Evolutionary conservation across 2,329 filamentous ascomycete species (phyloP).

Genomic region (Diplodia mutila): DNA sequence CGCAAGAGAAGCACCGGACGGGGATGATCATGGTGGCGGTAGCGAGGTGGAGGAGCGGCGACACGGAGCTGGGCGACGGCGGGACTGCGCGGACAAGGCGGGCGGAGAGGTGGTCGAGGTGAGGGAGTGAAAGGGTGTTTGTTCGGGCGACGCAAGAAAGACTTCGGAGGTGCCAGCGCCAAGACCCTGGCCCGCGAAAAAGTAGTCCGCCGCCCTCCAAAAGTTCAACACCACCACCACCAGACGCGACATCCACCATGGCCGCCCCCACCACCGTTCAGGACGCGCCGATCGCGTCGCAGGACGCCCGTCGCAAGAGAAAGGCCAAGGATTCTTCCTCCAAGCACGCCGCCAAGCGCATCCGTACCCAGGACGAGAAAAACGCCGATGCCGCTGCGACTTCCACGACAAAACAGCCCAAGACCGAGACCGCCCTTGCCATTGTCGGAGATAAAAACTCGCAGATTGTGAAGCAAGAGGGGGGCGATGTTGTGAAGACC

Average conservation of each 20-base stretch:
- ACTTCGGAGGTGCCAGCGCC: conserved; percentile 20
- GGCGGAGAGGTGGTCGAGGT: conserved; percentile 29
- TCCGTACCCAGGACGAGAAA: conserved; percentile 22
- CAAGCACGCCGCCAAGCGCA: conserved; percentile 25
- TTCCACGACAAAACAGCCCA: not conserved
- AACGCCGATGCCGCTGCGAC: not conserved
- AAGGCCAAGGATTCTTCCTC: conserved; percentile 23
- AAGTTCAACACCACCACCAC: conserved; percentile 16
- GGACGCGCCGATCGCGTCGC: not conserved
- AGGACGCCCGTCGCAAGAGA: conserved; percentile 15
- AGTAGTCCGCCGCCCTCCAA: not conserved
- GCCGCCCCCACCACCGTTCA: conserved; percentile 7
- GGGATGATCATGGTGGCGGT: conserved; percentile 88
- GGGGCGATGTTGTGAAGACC: conserved; percentile 13
- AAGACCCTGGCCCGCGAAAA: conserved; percentile 14
- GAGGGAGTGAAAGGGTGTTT: conserved; percentile 28
- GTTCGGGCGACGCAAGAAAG: conserved; percentile 17
- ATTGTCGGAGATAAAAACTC: not conserved
- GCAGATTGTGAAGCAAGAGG: not conserved
- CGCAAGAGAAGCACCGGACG: conserved; percentile 97
- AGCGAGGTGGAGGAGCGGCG: conserved; percentile 25
- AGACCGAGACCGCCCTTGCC: not conserved
- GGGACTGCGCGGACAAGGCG: conserved; percentile 11
- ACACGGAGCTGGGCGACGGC: conserved; percentile 26
- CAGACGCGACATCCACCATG: conserved; percentile 23